Percentiles rank a stretch among this genome's conserved stretches.
These are phyloP conservation scores for Pachysolen tannophilus DNA, from an alignment of 805 yeast genomes.

Conservation along the genomic window DNA sequence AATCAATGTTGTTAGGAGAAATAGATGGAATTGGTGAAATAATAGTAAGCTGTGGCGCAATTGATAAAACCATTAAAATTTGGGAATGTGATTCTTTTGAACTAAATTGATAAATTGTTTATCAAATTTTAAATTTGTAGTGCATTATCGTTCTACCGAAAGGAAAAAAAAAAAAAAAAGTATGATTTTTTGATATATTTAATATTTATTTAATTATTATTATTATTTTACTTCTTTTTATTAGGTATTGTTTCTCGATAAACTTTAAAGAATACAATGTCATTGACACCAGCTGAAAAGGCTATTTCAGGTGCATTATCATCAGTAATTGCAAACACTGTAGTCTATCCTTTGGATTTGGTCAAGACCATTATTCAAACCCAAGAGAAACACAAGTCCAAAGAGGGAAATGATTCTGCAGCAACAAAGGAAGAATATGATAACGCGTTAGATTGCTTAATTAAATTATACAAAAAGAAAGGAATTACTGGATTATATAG, in stretches of 20 bases:
- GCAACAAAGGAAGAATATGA: slow-evolving; percentile 38
- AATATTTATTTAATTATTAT: too few species aligned
- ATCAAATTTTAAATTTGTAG: too few species aligned
- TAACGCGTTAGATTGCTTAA: slow-evolving; percentile 55
- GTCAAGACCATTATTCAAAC: slow-evolving; percentile 73
- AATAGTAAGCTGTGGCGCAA: slow-evolving; percentile 43
- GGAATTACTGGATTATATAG: slow-evolving; percentile 67
- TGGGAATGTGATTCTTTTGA: too few species aligned
- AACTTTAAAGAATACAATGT: slow-evolving; percentile 23
- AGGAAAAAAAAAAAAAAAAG: too few species aligned
- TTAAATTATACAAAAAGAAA: slow-evolving; percentile 45
- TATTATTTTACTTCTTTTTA: too few species aligned
- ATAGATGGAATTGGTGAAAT: slow-evolving; percentile 26
- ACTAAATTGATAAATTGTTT: too few species aligned
- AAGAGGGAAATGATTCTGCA: slow-evolving; percentile 9
- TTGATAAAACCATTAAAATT: slow-evolving; percentile 31
- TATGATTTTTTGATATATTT: too few species aligned
- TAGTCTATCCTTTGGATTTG: slow-evolving; percentile 76
- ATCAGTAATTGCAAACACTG: slow-evolving; percentile 68
- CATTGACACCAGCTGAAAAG: slow-evolving; percentile 61
- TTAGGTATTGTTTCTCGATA: too few species aligned
- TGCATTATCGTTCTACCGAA: too few species aligned
- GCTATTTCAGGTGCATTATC: slow-evolving; percentile 82
- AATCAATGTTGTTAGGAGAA: slow-evolving; percentile 26
- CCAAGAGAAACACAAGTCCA: slow-evolving; percentile 45